Conservation (phyloP, 805 yeast genomes). For the Candida xyloterini region DNA sequence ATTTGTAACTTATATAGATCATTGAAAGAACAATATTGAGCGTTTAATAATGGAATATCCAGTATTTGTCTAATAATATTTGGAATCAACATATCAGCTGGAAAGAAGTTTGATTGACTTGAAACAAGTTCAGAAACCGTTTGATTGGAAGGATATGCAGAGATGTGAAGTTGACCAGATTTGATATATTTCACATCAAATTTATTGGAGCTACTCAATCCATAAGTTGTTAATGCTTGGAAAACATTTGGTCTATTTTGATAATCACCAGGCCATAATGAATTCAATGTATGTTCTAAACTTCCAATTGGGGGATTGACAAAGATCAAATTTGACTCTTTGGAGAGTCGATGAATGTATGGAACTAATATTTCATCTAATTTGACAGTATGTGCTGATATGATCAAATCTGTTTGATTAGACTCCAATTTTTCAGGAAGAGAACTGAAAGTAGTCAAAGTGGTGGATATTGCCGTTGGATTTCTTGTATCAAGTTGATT, state of each 20-base stretch:
- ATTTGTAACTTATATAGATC: slow-evolving; percentile 20
- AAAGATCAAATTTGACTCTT: slow-evolving; percentile 23
- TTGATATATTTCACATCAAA: slow-evolving; percentile 25
- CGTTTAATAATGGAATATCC: slow-evolving; percentile 16
- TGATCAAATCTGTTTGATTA: slow-evolving; percentile 13
- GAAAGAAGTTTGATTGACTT: slow-evolving; percentile 11
- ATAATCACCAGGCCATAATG: slow-evolving; percentile 5
- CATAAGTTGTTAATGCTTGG: slow-evolving; percentile 23
- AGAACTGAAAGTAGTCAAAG: slow-evolving; percentile 4
- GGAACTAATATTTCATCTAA: slow-evolving; percentile 2
- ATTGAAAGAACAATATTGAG: slow-evolving; percentile 20
- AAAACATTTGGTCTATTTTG: slow-evolving; percentile 20
- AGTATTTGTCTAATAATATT: slow-evolving; percentile 11
- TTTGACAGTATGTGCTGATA: slow-evolving; percentile 8
- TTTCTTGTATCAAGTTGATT: slow-evolving; percentile 13
- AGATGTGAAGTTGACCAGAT: slow-evolving; percentile 23
- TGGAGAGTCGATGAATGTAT: slow-evolving; percentile 12
- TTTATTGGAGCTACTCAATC: slow-evolving; percentile 12
- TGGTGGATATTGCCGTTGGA: slow-evolving; percentile 6
- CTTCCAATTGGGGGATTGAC: slow-evolving; percentile 25
- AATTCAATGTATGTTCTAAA: slow-evolving; percentile 11
- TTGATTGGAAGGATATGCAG: slow-evolving; percentile 17
- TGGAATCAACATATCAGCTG: slow-evolving; percentile 17
- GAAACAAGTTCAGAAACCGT: slow-evolving; percentile 1
- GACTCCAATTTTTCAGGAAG: slow-evolving; percentile 3